Percentiles rank a stretch among this genome's conserved stretches.
phyloP scores from a whole-genome alignment of 139 green algal genomes.

The Micromonas pusilla region DNA sequence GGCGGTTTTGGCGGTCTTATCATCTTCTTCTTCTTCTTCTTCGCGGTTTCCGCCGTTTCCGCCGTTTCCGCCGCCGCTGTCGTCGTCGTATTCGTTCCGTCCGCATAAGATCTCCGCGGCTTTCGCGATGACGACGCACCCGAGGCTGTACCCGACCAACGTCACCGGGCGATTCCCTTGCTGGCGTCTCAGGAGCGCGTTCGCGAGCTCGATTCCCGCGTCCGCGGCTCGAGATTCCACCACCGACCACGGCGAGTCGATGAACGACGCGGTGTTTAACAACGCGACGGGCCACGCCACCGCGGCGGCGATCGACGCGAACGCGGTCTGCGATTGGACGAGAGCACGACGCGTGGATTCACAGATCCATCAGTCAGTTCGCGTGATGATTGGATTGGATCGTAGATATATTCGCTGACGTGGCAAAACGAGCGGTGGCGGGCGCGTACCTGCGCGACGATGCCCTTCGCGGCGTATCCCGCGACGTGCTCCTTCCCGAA shows the following conservation, averaged over 20 bases:
- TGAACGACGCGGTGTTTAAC: neutral
- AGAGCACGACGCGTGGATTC: too few relatives aligned
- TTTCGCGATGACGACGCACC: neutral
- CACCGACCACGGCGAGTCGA: conserved; percentile 8
- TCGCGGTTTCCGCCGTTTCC: neutral
- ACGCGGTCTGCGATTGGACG: neutral
- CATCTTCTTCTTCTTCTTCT: too few relatives aligned
- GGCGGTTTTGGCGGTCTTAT: neutral
- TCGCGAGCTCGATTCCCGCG: neutral
- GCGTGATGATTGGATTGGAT: too few relatives aligned
- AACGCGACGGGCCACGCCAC: conserved; percentile 2
- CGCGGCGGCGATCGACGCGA: conserved; percentile 1
- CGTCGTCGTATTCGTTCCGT: too few relatives aligned
- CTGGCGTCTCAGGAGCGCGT: neutral
- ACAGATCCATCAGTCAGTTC: too few relatives aligned
- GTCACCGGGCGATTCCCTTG: neutral
- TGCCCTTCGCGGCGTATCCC: neutral
- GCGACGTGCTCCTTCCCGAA: neutral
- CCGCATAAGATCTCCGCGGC: too few relatives aligned
- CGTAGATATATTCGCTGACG: too few relatives aligned
- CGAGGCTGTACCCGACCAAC: neutral
- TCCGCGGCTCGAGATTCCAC: neutral
- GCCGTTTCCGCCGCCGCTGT: neutral
- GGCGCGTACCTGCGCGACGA: too few relatives aligned
- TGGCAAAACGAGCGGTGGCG: too few relatives aligned